Percentiles rank a stretch among this genome's conserved stretches.
Evolutionary conservation across 2,329 filamentous ascomycete genomes (phyloP).

Genomic region (Fusarium sp.): DNA sequence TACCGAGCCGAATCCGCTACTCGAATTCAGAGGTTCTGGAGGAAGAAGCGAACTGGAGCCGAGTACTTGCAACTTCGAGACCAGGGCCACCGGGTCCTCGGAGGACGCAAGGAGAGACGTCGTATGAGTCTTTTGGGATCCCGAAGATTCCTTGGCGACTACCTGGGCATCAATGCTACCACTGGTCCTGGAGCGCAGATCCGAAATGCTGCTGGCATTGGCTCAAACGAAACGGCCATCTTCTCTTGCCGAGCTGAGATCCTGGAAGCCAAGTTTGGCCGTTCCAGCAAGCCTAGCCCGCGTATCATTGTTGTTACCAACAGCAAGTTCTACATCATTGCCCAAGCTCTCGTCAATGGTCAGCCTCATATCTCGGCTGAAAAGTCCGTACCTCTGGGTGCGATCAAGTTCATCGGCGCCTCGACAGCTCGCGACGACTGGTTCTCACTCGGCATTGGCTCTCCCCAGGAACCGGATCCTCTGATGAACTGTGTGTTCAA

Average conservation of each 20-base stretch:
- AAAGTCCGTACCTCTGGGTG: constrained; percentile 82
- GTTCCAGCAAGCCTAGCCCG: constrained; percentile 92
- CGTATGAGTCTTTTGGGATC: constrained; percentile 93
- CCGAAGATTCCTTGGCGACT: constrained; percentile 93
- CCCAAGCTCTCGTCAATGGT: constrained; percentile 84
- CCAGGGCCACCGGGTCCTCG: constrained; percentile 84
- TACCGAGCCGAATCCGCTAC: constrained; percentile 94
- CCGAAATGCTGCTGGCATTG: constrained; percentile 78
- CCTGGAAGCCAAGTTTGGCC: constrained; percentile 93
- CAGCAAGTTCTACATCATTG: constrained; percentile 89
- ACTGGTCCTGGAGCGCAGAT: constrained; percentile 86
- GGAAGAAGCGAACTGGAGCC: constrained; percentile 89
- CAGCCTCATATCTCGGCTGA: constrained; percentile 86
- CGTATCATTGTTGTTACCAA: constrained; percentile 87
- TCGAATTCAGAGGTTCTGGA: constrained; percentile 94
- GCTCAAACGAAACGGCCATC: constrained; percentile 77
- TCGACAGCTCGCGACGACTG: constrained; percentile 93
- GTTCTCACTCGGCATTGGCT: constrained; percentile 94
- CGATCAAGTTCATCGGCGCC: constrained; percentile 87
- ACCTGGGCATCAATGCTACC: constrained; percentile 86
- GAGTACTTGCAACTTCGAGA: constrained; percentile 92
- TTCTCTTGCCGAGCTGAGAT: constrained; percentile 95
- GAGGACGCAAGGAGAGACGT: constrained; percentile 88
- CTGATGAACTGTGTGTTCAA: constrained; percentile 94
- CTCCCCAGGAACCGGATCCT: constrained; percentile 92